Evolutionary conservation across 1,139 yeast genomes (phyloP), one percentile per base, ranked within the genome.

Genomic region (Yamadazyma dendronema): DNA sequence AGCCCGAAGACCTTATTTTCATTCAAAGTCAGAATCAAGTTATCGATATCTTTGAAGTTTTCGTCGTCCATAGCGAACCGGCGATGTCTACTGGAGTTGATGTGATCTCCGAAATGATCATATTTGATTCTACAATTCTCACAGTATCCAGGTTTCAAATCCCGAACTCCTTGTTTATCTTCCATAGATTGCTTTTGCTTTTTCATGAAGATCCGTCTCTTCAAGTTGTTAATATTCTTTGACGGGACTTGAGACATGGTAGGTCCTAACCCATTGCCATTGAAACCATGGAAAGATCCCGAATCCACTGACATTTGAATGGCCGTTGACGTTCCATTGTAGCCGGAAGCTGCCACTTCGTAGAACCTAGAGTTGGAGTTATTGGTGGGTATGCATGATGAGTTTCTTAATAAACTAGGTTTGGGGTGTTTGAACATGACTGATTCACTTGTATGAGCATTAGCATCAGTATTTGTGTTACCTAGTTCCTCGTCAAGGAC

Each of bases 51-150:
- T 37, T 62, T 72, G 61, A 92, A 92, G 55, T 90, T 86, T 13
- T 65, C 59, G 49, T 78, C 79, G 50, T 85, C 81, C 37, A 71
- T 65, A 4, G 98, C 97, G 65, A 88, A 90, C 41, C 79, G 77
- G 32, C 86, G 72, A 59, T 94, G 99, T 49, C 84, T 78, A 34
- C 77, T 77, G 17, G 88, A 73, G 23, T 56, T 55, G 35, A 88
- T 76, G 56, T 92, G 99, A 38, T 79, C 87, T 22, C 81, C 85
- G 54, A 90, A 83, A 49, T 79, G 77, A 36, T 85, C 90, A 55
- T 86, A 92, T 55, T 84, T 84, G 47, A 84, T 87, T 24, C 94
- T 74, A 60, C 99, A 92, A 59, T 92, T 94, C 56, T 92, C 99
- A 63, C 98, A 92, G 60, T 86, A 88, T 0, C 95, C 95, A 2